Evolutionary conservation across 768 basidiomycete species (phyloP).

Genomic region (Lyophyllum shimeji): DNA sequence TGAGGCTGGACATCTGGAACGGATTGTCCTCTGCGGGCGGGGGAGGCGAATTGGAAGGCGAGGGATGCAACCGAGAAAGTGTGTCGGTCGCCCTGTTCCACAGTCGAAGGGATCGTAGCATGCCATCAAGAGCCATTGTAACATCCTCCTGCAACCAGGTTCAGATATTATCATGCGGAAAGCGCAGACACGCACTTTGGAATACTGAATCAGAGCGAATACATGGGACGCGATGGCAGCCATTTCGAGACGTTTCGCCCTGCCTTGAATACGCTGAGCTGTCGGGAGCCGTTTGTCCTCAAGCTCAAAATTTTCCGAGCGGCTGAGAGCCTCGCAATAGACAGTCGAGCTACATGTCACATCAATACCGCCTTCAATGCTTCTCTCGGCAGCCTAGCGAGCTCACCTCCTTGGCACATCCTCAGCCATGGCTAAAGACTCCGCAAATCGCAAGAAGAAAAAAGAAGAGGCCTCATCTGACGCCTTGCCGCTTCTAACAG

Average conservation of each 20-base stretch:
- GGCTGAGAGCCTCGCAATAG: constrained; percentile 54
- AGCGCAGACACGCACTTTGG: constrained; percentile 44
- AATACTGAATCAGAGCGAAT: constrained; percentile 66
- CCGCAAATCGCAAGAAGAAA: constrained; percentile 66
- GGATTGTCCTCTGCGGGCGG: constrained; percentile 48
- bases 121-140: constrained; percentile 50
- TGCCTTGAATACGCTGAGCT: constrained; percentile 8
- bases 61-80: constrained; percentile 56
- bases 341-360: constrained; percentile 37
- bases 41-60: constrained; percentile 19
- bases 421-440: constrained; percentile 60
- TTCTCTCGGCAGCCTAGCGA: no score
- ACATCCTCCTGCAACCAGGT: constrained; percentile 54
- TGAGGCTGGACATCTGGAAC: constrained; percentile 49
- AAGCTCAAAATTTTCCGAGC: constrained; percentile 33
- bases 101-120: constrained; percentile 71
- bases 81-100: constrained; percentile 81
- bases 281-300: constrained; percentile 51
- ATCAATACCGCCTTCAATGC: neutral
- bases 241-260: constrained; percentile 61
- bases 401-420: constrained; percentile 59
- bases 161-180: neutral
- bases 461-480: constrained; percentile 53
- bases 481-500: constrained; percentile 41
- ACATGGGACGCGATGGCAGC: constrained; percentile 72